These are phyloP conservation scores for Podaxis pistillaris DNA, from an alignment of 768 basidiomycete genomes.

Conservation along the genomic window DNA sequence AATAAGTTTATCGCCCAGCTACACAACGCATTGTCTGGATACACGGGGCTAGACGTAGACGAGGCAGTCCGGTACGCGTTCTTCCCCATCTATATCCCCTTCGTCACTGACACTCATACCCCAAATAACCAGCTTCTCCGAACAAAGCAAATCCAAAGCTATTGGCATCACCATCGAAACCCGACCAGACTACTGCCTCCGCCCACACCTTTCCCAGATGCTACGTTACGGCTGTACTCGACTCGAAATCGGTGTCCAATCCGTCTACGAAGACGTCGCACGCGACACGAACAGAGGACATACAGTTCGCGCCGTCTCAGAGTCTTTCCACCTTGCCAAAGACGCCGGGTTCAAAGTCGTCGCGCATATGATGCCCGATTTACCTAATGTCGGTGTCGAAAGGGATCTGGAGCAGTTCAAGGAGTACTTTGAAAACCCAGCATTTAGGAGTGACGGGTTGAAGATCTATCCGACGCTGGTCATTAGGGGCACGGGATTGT, in stretches of 20 bases:
- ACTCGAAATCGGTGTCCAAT: constrained; percentile 97
- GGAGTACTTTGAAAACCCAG: constrained; percentile 98
- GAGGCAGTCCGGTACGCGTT: constrained; percentile 79
- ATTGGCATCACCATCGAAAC: constrained; percentile 99
- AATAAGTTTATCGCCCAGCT: constrained; percentile 92
- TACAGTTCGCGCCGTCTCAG: constrained; percentile 95
- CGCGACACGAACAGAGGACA: constrained; percentile 98
- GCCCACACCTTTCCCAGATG: constrained; percentile 98
- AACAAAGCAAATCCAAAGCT: constrained; percentile 96
- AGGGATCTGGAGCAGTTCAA: constrained; percentile 98
- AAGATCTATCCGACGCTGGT: constrained; percentile 99
- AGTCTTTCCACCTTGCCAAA: constrained; percentile 96
- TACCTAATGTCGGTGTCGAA: constrained; percentile 96
- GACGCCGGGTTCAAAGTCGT: constrained; percentile 99
- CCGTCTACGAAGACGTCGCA: constrained; percentile 98
- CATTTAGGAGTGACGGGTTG: constrained; percentile 93
- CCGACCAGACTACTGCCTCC: constrained; percentile 95
- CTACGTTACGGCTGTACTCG: constrained; percentile 98
- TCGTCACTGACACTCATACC: constrained; percentile 1
- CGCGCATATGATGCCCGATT: constrained; percentile 99
- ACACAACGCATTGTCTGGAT: constrained; percentile 95
- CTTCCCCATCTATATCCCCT: background rate
- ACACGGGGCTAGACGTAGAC: constrained; percentile 89
- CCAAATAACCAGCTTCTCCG: constrained; percentile 68
- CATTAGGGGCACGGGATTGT: constrained; percentile 93